These are phyloP conservation scores for Diaporthe vexans DNA, from an alignment of 2,329 filamentous ascomycete genomes.

Conservation along the genomic window DNA sequence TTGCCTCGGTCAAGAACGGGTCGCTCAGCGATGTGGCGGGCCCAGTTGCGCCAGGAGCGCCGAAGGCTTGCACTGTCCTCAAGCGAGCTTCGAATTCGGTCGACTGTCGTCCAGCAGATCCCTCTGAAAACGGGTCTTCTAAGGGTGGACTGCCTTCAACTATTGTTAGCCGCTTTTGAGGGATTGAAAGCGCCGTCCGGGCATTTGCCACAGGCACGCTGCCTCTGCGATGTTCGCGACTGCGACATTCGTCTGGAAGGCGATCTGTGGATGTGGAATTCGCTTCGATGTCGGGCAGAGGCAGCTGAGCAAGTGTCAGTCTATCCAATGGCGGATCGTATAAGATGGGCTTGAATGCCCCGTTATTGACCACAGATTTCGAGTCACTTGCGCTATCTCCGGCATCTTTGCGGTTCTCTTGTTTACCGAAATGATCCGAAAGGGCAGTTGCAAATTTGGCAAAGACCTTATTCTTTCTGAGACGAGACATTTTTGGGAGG, in stretches of 20 bases:
- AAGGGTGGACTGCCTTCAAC: constrained; percentile 46
- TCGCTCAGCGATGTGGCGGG: constrained; percentile 35
- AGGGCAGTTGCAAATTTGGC: constrained; percentile 40
- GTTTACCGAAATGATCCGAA: constrained; percentile 37
- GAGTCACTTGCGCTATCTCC: background rate
- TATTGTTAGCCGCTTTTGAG: constrained; percentile 45
- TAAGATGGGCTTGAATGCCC: background rate
- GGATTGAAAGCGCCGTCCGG: background rate
- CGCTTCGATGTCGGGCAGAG: constrained; percentile 44
- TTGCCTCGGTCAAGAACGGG: constrained; percentile 53
- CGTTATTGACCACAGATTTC: background rate
- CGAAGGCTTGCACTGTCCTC: constrained; percentile 18
- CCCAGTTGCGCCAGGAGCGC: background rate
- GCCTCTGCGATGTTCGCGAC: constrained; percentile 53
- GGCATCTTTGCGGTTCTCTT: constrained; percentile 4
- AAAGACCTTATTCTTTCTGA: constrained; percentile 39
- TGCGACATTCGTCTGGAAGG: constrained; percentile 50
- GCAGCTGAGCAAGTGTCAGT: constrained; percentile 33
- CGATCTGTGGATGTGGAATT: background rate
- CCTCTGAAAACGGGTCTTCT: constrained; percentile 45
- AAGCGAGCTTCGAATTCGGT: constrained; percentile 44
- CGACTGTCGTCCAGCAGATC: constrained; percentile 13
- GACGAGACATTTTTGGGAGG: constrained; percentile 34
- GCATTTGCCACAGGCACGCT: constrained; percentile 48
- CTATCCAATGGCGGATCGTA: background rate